Evolutionary conservation across 306 rosid species (phyloP).

Genomic region (Hippophae tibetana): DNA sequence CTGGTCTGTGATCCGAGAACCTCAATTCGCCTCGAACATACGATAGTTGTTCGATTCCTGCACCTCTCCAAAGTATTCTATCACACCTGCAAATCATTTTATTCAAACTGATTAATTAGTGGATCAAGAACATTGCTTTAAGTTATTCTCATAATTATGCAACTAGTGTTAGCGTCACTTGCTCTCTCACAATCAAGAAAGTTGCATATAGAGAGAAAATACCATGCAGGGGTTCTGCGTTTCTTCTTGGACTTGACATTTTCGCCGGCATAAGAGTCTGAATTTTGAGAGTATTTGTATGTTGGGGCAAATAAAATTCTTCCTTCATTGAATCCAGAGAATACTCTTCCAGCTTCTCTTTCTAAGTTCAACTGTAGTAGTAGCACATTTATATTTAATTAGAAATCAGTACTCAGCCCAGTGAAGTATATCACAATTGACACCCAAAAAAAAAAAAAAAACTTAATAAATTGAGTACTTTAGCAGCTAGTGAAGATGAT

Average conservation of each 20-base stretch:
- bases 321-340: conserved; percentile 64
- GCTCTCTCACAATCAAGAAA: no score
- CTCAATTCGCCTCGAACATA: conserved; percentile 77
- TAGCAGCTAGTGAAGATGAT: no score
- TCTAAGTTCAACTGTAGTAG: conserved; percentile 60
- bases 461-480: no score
- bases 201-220: not conserved
- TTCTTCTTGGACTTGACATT: conserved; percentile 70
- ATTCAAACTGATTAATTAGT: not conserved
- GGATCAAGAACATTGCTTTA: no score
- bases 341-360: conserved; percentile 70
- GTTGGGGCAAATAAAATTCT: conserved; percentile 65
- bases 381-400: not conserved
- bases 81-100: conserved; percentile 52
- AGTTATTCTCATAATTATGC: no score
- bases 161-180: no score
- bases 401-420: not conserved
- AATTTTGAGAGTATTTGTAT: conserved; percentile 71
- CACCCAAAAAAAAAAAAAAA: no score
- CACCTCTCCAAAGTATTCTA: conserved; percentile 76
- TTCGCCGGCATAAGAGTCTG: conserved; percentile 83
- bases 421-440: no score
- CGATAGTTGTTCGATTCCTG: conserved; percentile 52
- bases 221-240: conserved; percentile 91
- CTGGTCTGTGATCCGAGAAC: conserved; percentile 84